Evolutionary conservation across 1,139 yeast genomes (phyloP).

Genomic region (Saccharomyces hybrid): DNA sequence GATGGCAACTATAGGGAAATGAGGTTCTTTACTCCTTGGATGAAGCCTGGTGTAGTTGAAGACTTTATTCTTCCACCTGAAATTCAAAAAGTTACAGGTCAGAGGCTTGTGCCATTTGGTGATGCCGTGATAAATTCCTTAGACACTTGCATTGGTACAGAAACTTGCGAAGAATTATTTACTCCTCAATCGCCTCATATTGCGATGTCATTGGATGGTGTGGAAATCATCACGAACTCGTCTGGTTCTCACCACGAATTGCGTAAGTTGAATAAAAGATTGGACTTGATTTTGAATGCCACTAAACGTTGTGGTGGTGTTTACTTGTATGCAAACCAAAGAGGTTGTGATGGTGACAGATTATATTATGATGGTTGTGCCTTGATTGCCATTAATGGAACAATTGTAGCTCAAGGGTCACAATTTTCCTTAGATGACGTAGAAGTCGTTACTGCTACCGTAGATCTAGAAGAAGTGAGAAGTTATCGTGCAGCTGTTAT

Average conservation of each 20-base stretch:
- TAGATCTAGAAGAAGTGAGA: conserved; percentile 86
- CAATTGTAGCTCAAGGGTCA: conserved; percentile 83
- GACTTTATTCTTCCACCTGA: conserved; percentile 60
- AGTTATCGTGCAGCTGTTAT: conserved; percentile 62
- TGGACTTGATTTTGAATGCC: conserved; percentile 82
- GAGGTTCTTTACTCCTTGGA: conserved; percentile 96
- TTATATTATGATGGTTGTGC: conserved; percentile 96
- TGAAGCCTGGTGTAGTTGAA: conserved; percentile 67
- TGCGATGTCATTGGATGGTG: conserved; percentile 87
- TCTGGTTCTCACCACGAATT: conserved; percentile 96
- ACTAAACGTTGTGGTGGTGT: conserved; percentile 95
- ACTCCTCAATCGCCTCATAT: conserved; percentile 96
- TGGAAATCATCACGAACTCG: conserved; percentile 89
- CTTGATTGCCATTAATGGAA: conserved; percentile 82
- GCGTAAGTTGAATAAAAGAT: conserved; percentile 75
- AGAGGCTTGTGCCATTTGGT: conserved; percentile 66
- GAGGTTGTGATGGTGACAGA: conserved; percentile 97
- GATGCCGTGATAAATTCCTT: conserved; percentile 79
- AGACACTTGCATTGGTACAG: conserved; percentile 88
- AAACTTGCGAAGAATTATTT: conserved; percentile 94
- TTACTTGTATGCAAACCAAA: conserved; percentile 86
- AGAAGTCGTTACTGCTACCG: conserved; percentile 88
- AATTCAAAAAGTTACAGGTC: conserved; percentile 58
- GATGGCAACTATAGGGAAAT: conserved; percentile 97
- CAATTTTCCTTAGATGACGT: conserved; percentile 87